Percentiles rank a stretch among this genome's conserved stretches.
These are phyloP conservation scores for Multifurca ochricompacta DNA, from an alignment of 768 basidiomycete species.

Conservation along the genomic window DNA sequence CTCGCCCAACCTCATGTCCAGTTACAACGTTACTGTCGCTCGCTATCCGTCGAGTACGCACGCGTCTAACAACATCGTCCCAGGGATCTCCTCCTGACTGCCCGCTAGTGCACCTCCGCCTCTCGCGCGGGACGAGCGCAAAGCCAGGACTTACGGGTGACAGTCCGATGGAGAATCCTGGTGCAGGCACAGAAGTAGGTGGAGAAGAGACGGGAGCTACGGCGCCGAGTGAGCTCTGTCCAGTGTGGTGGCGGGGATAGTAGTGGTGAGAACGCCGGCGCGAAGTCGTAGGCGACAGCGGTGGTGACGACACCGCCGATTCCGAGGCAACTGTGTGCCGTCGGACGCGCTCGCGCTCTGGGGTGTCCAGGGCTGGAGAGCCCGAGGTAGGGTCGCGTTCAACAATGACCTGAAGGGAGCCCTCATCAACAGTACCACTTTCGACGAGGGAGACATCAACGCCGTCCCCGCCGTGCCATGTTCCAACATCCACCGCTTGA, in stretches of 20 bases:
- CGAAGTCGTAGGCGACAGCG: slow-evolving; percentile 1
- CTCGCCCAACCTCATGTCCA: slow-evolving; percentile 1
- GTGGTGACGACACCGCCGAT: not conserved
- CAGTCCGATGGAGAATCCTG: slow-evolving; percentile 67
- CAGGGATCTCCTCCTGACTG: slow-evolving; percentile 9
- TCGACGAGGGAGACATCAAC: slow-evolving; percentile 6
- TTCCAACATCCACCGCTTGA: slow-evolving; percentile 44
- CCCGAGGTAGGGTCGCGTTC: not conserved
- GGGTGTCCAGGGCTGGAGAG: not conserved
- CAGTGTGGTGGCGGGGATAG: not conserved
- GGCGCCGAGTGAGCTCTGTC: slow-evolving; percentile 15
- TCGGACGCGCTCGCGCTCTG: slow-evolving; percentile 6
- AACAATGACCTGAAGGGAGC: not conserved
- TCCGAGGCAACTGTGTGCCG: not conserved
- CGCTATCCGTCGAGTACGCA: slow-evolving; percentile 9
- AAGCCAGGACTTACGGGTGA: slow-evolving; percentile 77
- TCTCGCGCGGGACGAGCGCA: slow-evolving; percentile 48
- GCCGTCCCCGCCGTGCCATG: slow-evolving; percentile 37
- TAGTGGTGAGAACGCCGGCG: slow-evolving; percentile 11
- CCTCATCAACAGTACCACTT: not conserved
- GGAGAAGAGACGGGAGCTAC: slow-evolving; percentile 1
- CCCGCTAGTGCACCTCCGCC: slow-evolving; percentile 39
- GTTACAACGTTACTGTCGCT: not conserved
- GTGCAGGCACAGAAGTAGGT: slow-evolving; percentile 20
- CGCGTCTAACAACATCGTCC: slow-evolving; percentile 7